Conservation (phyloP, 768 basidiomycete genomes). For the Rhodotorula taiwanensis region DNA sequence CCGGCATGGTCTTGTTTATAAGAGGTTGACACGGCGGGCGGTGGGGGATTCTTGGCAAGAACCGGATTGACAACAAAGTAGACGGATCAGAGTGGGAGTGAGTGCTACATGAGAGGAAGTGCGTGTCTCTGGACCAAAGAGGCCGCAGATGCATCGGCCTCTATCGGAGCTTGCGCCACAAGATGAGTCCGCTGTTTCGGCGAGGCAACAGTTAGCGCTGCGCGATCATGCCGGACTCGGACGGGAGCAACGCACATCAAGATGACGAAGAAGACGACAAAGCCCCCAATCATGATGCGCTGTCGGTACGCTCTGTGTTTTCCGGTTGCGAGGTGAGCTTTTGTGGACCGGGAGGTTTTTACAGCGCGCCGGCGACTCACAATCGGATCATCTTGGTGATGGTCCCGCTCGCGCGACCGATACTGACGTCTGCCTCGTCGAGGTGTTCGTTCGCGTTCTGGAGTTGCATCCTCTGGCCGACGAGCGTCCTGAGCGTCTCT, state of each 20-base stretch:
- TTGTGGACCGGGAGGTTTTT: too few relatives aligned
- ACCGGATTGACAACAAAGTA: too few relatives aligned
- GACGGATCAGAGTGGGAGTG: background rate
- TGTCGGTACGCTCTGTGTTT: conserved; percentile 48
- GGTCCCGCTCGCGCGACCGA: conserved; percentile 46
- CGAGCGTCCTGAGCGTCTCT: conserved; percentile 45
- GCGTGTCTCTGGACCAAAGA: background rate
- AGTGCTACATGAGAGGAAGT: background rate
- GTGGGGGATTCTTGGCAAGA: too few relatives aligned
- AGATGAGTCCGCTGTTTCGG: conserved; percentile 36
- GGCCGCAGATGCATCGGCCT: too few relatives aligned
- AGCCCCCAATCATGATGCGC: conserved; percentile 45
- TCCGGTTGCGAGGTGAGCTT: too few relatives aligned
- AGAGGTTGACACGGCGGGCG: too few relatives aligned
- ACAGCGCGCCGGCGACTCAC: too few relatives aligned
- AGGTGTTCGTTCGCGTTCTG: conserved; percentile 43
- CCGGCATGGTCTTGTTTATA: too few relatives aligned
- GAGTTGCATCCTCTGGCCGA: conserved; percentile 47
- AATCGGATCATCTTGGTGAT: conserved; percentile 48
- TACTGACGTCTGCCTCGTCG: conserved; percentile 46
- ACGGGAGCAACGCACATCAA: conserved; percentile 35
- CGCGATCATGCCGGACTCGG: too few relatives aligned
- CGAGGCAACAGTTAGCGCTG: background rate
- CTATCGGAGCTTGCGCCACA: conserved; percentile 31
- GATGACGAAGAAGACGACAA: conserved; percentile 44